A percentile compares a stretch with the other conserved stretches of the same genome.
Conservation (phyloP, 129 eudicot genomes). For the Flaveria sonorensis region DNA sequence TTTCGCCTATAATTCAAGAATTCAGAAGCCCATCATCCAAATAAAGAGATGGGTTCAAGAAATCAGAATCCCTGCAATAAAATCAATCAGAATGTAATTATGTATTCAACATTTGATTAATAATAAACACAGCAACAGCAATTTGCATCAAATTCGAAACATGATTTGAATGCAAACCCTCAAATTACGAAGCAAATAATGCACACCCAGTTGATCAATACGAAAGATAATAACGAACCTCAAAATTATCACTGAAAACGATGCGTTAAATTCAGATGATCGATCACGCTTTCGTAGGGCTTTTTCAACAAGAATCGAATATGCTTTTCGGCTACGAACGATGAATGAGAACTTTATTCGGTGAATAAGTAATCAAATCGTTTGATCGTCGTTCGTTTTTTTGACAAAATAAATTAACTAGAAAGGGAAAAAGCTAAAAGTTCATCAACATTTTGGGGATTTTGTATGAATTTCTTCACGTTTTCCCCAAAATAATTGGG, state of each 20-base stretch:
- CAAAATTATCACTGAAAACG: slow-evolving; percentile 13
- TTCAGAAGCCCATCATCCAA: background rate
- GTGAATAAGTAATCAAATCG: slow-evolving; percentile 15
- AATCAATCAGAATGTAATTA: background rate
- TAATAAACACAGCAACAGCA: background rate
- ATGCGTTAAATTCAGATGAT: slow-evolving; percentile 30
- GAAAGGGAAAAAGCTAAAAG: background rate
- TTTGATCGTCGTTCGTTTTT: background rate
- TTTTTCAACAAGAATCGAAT: slow-evolving; percentile 25
- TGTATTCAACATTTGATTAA: background rate
- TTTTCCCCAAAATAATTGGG: slow-evolving; percentile 9
- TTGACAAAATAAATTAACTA: slow-evolving; percentile 6
- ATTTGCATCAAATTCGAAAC: no score
- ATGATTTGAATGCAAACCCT: background rate
- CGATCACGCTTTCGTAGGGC: slow-evolving; percentile 32
- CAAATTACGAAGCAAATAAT: slow-evolving; percentile 19
- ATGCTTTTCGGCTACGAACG: background rate
- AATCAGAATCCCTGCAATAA: slow-evolving; percentile 34
- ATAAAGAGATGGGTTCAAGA: background rate
- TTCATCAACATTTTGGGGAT: background rate
- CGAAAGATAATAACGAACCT: slow-evolving; percentile 22
- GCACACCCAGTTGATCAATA: no score
- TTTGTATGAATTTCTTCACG: background rate
- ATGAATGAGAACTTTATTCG: background rate
- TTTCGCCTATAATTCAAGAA: slow-evolving; percentile 2